Evolutionary conservation across 495 filamentous ascomycete species (phyloP).

Genomic region (Chaetomidium leptoderma): DNA sequence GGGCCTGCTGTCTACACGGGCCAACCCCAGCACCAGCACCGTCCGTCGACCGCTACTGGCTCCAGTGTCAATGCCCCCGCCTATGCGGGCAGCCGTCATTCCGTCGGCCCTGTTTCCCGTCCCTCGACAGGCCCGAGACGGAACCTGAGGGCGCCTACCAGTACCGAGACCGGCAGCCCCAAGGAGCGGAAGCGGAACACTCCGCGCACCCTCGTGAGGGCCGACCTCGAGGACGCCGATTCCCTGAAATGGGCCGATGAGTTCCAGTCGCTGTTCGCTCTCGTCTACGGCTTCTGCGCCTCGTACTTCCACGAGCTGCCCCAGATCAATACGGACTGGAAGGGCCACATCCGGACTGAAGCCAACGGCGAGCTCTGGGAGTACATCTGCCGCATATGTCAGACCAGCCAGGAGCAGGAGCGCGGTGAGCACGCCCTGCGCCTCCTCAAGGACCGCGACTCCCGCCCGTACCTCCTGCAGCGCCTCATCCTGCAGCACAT

Average conservation of each 20-base stretch:
- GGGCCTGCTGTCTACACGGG: neutral
- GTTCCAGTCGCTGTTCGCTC: constrained; percentile 22
- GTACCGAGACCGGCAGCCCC: constrained; percentile 6
- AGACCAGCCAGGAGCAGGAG: constrained; percentile 13
- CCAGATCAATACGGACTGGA: neutral
- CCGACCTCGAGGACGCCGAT: neutral
- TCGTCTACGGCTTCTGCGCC: constrained; percentile 26
- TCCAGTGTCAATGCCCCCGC: neutral
- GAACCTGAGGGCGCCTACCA: neutral
- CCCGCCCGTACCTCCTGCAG: constrained; percentile 29
- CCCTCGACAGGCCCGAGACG: neutral
- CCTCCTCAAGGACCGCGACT: constrained; percentile 26
- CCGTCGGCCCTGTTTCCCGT: neutral
- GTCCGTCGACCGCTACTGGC: neutral
- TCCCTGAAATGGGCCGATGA: constrained; percentile 6
- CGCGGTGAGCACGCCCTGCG: constrained; percentile 21
- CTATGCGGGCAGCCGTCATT: neutral
- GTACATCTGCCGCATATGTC: constrained; percentile 27
- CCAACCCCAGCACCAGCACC: neutral
- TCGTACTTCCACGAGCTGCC: constrained; percentile 20
- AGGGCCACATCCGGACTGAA: constrained; percentile 10
- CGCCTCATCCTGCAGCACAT: constrained; percentile 33
- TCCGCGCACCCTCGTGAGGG: neutral
- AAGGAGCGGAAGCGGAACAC: constrained; percentile 4
- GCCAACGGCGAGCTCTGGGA: constrained; percentile 22